Evolutionary conservation across 768 basidiomycete species (phyloP).

Genomic region (Mycena crocata): DNA sequence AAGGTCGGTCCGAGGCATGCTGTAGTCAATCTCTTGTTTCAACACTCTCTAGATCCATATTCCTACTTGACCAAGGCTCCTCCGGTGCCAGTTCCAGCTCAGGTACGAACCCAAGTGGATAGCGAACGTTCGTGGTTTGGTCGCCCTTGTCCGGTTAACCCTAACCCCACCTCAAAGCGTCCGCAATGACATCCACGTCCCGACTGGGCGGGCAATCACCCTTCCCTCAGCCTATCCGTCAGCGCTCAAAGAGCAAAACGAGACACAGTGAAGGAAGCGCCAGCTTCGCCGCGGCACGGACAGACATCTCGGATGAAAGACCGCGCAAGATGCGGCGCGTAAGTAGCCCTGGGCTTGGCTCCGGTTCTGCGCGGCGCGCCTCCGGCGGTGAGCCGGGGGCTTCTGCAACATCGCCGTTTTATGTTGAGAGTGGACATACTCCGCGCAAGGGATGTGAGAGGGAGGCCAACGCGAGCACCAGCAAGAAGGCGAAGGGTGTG

Average conservation of each 20-base stretch:
- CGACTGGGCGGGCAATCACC: neutral
- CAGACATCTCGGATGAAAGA: constrained; percentile 1
- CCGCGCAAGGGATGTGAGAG: constrained; percentile 12
- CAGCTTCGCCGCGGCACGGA: neutral
- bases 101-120: constrained; percentile 1
- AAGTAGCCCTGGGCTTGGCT: constrained; percentile 19
- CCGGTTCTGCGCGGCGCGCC: neutral
- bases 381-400: constrained; percentile 17
- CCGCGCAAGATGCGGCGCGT: constrained; percentile 28
- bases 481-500: neutral
- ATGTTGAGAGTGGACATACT: constrained; percentile 27
- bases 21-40: neutral
- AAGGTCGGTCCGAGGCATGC: constrained; percentile 7
- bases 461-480: constrained; percentile 6
- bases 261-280: constrained; percentile 7
- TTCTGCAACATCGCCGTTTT: constrained; percentile 27
- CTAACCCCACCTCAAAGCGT: neutral
- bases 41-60: neutral
- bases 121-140: constrained; percentile 15
- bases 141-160: neutral
- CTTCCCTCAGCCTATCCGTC: neutral
- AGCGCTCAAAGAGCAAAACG: neutral
- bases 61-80: neutral
- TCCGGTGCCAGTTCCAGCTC: neutral
- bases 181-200: neutral